A percentile compares a stretch with the other conserved stretches of the same genome.
phyloP scores from a whole-genome alignment of 1,139 yeast species.

The Yamadazyma jaroonii region DNA sequence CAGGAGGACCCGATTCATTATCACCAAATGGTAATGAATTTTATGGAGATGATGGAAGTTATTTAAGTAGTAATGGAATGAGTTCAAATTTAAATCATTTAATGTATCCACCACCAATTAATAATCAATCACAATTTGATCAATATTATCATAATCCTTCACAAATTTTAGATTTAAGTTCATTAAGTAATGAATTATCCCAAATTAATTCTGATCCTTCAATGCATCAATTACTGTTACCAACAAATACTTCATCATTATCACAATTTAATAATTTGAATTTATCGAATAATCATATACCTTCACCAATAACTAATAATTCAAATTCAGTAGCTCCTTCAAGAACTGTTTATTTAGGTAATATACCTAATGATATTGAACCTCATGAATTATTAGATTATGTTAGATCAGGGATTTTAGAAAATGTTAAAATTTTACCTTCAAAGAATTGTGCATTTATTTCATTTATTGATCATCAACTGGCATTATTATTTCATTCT shows the following conservation, averaged over 20 bases:
- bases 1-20: constrained; percentile 5
- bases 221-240: constrained; percentile 2
- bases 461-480: constrained; percentile 59
- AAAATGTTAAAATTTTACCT: constrained; percentile 60
- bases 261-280: background rate
- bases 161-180: constrained; percentile 1
- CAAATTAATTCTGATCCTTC: constrained; percentile 1
- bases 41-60: constrained; percentile 24
- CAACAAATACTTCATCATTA: constrained; percentile 3
- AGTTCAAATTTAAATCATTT: constrained; percentile 7
- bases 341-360: constrained; percentile 88
- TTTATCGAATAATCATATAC: background rate
- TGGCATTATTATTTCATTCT: constrained; percentile 59
- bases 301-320: background rate
- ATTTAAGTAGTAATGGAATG: constrained; percentile 15
- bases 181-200: constrained; percentile 3
- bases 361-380: constrained; percentile 77
- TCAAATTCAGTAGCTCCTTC: constrained; percentile 51
- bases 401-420: constrained; percentile 89
- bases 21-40: constrained; percentile 21
- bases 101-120: constrained; percentile 3
- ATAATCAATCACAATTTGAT: constrained; percentile 4
- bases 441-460: constrained; percentile 60
- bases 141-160: background rate
- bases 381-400: constrained; percentile 83